Base-by-base conservation (phyloP, 352 stramenopile genomes). In the Phytopythium chamaehyphon region DNA sequence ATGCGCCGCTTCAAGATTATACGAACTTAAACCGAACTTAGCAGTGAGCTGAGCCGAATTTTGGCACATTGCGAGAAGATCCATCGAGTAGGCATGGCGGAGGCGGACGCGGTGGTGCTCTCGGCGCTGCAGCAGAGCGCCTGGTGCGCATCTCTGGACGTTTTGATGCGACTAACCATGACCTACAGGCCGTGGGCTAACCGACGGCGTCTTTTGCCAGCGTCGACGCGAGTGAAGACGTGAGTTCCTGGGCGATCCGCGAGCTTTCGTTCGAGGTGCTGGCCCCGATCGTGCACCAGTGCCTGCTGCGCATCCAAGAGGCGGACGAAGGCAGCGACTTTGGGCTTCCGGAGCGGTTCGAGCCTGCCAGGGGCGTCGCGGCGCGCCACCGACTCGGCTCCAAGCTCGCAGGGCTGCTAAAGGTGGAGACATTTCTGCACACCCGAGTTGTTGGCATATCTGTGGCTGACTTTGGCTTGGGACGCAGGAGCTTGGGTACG, bases 401-500 rank as follows among this genome's bases (percentile, higher is more conserved):
- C 5, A 64, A 86, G 28, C 57, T 93, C 8, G 82, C 84, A 1
- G 81, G 73, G 35, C 76, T 76, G 15, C 47, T 96, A 23, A 95
- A 96, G 66, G 83, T 90, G 35, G 3, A 16, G 28, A 19, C 14
- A 28, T 1, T n/a, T n/a, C n/a, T n/a, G n/a, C n/a, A n/a, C n/a
- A n/a, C n/a, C n/a, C n/a, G n/a, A n/a, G n/a, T n/a, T n/a, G n/a
- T n/a, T n/a, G n/a, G n/a, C n/a, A n/a, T n/a, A n/a, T n/a, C n/a
- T n/a, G n/a, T n/a, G n/a, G n/a, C n/a, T n/a, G n/a, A n/a, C n/a
- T n/a, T n/a, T n/a, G n/a, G n/a, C n/a, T n/a, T n/a, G n/a, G n/a
- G n/a, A n/a, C n/a, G n/a, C 42, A 93, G 83, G 75, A 88, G 23
- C 63, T 91, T 12, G 86, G 86, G 5, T 96, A 90, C 56, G 69